Evolutionary conservation across 2,329 filamentous ascomycete species (phyloP).

Genomic region (Colletotrichum noveboracense): DNA sequence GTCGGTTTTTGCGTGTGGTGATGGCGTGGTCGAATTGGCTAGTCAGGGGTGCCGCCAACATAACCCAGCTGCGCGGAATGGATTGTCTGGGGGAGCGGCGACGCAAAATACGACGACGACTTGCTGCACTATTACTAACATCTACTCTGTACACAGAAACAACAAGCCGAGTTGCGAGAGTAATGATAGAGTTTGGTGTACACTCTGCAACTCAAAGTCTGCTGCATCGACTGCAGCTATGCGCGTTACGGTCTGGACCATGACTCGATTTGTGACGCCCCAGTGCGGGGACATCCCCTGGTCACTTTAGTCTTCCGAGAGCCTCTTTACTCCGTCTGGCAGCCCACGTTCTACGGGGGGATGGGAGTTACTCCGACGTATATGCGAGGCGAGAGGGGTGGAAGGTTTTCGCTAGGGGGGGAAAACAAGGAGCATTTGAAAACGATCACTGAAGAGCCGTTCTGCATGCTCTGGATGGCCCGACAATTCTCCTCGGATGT

Average conservation of each 20-base stretch:
- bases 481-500: conserved; percentile 21
- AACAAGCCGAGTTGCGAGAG: neutral
- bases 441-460: neutral
- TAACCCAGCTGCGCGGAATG: conserved; percentile 4
- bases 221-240: neutral
- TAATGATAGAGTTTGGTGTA: neutral
- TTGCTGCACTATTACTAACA: neutral
- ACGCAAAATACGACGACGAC: neutral
- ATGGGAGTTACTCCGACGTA: conserved; percentile 9
- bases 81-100: neutral
- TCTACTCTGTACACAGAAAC: neutral
- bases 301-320: neutral
- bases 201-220: neutral
- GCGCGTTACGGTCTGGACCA: neutral
- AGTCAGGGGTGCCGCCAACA: neutral
- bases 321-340: neutral
- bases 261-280: conserved; percentile 7
- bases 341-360: neutral
- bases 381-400: neutral
- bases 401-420: neutral
- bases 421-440: neutral
- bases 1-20: neutral
- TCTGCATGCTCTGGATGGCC: neutral
- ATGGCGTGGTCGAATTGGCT: neutral
- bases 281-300: conserved; percentile 6